A percentile compares a stretch with the other conserved stretches of the same genome.
phyloP scores from a whole-genome alignment of 2,329 filamentous ascomycete species.

The Pestalotiopsis sp. region DNA sequence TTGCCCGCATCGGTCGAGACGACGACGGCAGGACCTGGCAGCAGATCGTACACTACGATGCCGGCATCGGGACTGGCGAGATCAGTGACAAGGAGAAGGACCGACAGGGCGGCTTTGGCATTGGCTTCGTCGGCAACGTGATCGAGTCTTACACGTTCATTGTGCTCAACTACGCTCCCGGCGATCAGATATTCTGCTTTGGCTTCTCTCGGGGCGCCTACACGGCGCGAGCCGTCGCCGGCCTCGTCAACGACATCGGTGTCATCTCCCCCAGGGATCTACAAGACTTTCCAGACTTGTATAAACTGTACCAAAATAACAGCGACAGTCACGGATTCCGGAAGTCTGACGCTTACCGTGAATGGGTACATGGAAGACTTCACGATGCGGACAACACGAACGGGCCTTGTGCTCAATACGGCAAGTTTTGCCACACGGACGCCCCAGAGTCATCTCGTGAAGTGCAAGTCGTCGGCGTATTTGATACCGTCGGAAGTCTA shows the following conservation, averaged over 20 bases:
- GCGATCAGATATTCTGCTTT: constrained; percentile 35
- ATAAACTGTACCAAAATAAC: constrained; percentile 11
- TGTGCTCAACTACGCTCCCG: constrained; percentile 36
- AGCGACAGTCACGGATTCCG: constrained; percentile 15
- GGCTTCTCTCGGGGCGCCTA: constrained; percentile 42
- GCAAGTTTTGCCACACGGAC: constrained; percentile 3
- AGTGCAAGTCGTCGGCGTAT: constrained; percentile 31
- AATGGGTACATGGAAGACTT: constrained; percentile 14
- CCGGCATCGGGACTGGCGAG: constrained; percentile 38
- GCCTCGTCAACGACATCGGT: constrained; percentile 31
- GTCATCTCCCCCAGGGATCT: constrained; percentile 17
- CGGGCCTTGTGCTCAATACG: constrained; percentile 2
- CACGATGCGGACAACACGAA: background rate
- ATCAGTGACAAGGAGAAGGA: constrained; percentile 31
- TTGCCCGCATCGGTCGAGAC: constrained; percentile 31
- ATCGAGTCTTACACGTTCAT: constrained; percentile 38
- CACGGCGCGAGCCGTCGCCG: constrained; percentile 38
- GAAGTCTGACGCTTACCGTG: constrained; percentile 5
- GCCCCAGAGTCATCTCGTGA: constrained; percentile 11
- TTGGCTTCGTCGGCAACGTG: constrained; percentile 17
- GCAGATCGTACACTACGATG: constrained; percentile 18
- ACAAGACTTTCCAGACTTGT: constrained; percentile 17
- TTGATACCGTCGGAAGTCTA: constrained; percentile 32
- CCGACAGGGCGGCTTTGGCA: constrained; percentile 14
- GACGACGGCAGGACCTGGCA: constrained; percentile 33